Percentiles rank a stretch among this genome's conserved stretches.
phyloP scores from a whole-genome alignment of 352 stramenopile genomes.

The Phytophthora pisi region DNA sequence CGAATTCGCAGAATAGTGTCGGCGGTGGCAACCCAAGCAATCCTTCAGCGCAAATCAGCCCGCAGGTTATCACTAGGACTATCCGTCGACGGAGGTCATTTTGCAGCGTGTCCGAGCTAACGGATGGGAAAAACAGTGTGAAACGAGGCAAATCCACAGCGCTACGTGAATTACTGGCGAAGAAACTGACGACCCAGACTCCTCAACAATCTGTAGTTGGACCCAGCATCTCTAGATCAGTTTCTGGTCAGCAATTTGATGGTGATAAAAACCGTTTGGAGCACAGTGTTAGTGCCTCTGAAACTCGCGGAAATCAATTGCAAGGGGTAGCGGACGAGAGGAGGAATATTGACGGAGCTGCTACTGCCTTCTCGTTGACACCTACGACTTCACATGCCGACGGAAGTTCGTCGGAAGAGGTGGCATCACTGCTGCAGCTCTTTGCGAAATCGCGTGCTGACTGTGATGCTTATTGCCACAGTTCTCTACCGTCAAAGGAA shows the following conservation, averaged over 20 bases:
- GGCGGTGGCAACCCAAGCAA: constrained; percentile 30
- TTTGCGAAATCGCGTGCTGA: constrained; percentile 71
- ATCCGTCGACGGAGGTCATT: constrained; percentile 77
- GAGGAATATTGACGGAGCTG: constrained; percentile 20
- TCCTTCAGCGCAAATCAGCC: constrained; percentile 26
- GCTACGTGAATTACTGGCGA: constrained; percentile 64
- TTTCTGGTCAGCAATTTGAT: constrained; percentile 36
- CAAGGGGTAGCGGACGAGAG: constrained; percentile 20
- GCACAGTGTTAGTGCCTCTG: constrained; percentile 8
- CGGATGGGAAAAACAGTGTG: constrained; percentile 30
- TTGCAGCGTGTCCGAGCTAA: constrained; percentile 69
- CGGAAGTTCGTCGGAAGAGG: constrained; percentile 44
- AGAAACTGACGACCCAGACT: constrained; percentile 45
- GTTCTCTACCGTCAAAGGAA: constrained; percentile 55
- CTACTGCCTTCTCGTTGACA: constrained; percentile 6
- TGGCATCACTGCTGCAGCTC: constrained; percentile 65
- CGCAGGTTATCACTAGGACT: constrained; percentile 35
- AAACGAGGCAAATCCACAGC: constrained; percentile 53
- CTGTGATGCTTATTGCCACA: constrained; percentile 79
- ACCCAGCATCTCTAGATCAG: constrained; percentile 25
- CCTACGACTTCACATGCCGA: constrained; percentile 12
- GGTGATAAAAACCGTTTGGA: constrained; percentile 25
- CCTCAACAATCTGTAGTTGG: constrained; percentile 9
- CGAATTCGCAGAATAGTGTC: constrained; percentile 32
- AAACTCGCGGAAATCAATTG: constrained; percentile 21